A percentile compares a stretch with the other conserved stretches of the same genome.
phyloP scores from a whole-genome alignment of 1,139 yeast genomes.

The Suhomyces ambrosiae region DNA sequence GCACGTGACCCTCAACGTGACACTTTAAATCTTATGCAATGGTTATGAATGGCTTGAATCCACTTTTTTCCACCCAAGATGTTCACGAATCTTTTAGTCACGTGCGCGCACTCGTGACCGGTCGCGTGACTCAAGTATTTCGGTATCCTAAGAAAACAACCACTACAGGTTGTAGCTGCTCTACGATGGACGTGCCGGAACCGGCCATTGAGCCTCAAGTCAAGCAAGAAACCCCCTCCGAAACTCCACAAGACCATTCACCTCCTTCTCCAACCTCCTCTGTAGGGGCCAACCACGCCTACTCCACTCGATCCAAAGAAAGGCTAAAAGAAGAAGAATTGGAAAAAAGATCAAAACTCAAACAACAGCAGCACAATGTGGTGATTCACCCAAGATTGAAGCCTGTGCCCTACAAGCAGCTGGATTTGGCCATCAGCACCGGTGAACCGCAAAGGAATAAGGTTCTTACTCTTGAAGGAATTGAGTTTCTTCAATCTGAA shows the following conservation, averaged over 20 bases:
- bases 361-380: constrained; percentile 33
- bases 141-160: not conserved
- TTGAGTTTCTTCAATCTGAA: constrained; percentile 53
- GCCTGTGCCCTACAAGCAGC: constrained; percentile 44
- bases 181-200: constrained; percentile 9
- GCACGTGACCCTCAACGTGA: too few relatives aligned
- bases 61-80: too few relatives aligned
- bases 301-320: constrained; percentile 30
- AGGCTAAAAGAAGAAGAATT: constrained; percentile 20
- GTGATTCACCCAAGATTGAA: constrained; percentile 47
- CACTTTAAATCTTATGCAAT: too few relatives aligned
- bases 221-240: constrained; percentile 10
- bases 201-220: constrained; percentile 30
- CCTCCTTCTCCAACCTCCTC: too few relatives aligned
- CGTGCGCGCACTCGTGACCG: too few relatives aligned
- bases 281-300: constrained; percentile 17
- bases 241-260: too few relatives aligned
- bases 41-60: too few relatives aligned
- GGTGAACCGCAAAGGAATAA: constrained; percentile 8
- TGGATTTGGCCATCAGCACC: constrained; percentile 26
- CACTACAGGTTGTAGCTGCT: too few relatives aligned
- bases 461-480: constrained; percentile 18
- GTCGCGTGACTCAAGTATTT: too few relatives aligned
- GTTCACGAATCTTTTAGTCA: too few relatives aligned
- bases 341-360: constrained; percentile 22